Base-by-base conservation (phyloP, 2,329 filamentous ascomycete genomes). In the Sclerotinia subarctica region DNA sequence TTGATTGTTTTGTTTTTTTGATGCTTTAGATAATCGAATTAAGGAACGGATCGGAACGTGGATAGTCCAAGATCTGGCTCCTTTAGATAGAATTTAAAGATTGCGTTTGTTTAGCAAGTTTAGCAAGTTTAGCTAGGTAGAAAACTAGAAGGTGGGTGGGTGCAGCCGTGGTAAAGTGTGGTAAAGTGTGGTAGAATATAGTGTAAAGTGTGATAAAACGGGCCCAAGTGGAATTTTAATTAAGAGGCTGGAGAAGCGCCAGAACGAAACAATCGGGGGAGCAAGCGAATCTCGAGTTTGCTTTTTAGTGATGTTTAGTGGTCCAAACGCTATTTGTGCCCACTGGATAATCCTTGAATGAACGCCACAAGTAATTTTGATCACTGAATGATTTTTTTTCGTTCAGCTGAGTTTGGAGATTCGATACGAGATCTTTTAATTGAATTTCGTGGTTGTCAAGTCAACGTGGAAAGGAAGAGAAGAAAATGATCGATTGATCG, bases 171-270 rank as follows among this genome's bases (percentile, higher is more conserved):
- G 42, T 58, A 29, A 49, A 49, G 17, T n/a, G 46, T 49, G 29
- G 44, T 62, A 49, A 32, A 24, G 24, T 47, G 26, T 29, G 29
- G 19, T 47, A 26, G 21, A 32, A 11, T 26, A n/a, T 35, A 21
- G 29, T 32, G 32, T 62, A 49, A 32, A 35, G 24, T 47, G 21
- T 29, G 42, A 7, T 47, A 35, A 35, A 44, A 52, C n/a, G 58
- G 44, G 42, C 44, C 54, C n/a, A 42, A 51, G 19, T 56, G 62
- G 32, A 64, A 66, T 21, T 66, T 66, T 66, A 66, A 66, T 60
- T 38, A 66, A 60, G 64, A 66, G 64, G 64, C 64, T 66, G 64
- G 64, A 66, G 53, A 60, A 32, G 64, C 29, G 53, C 29, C 54
- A 51, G 60, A 66, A 26, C n/a, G 44, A 62, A 62, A 42, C 54